A percentile compares a stretch with the other conserved stretches of the same genome.
These are phyloP conservation scores for Gossypium herbaceum DNA, from an alignment of 345 rosid genomes.

Conservation along the genomic window DNA sequence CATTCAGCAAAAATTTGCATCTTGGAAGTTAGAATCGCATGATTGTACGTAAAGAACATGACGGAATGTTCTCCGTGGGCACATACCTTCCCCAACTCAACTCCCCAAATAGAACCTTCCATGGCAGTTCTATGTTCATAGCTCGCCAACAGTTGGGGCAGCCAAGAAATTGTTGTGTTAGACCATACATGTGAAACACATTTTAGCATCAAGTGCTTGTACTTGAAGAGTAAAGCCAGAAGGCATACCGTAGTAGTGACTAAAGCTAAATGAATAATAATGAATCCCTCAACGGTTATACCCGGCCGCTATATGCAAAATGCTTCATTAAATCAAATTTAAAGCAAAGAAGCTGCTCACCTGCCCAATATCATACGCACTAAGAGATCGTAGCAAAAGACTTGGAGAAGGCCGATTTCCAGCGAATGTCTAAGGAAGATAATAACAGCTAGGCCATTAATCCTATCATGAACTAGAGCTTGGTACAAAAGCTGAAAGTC, in stretches of 20 bases:
- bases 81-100: constrained; percentile 88
- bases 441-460: constrained; percentile 11
- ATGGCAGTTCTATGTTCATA: constrained; percentile 94
- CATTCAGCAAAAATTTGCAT: background rate
- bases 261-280: background rate
- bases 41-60: background rate
- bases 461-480: background rate
- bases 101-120: constrained; percentile 95
- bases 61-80: background rate
- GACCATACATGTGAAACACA: background rate
- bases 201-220: background rate
- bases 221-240: background rate
- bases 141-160: constrained; percentile 70
- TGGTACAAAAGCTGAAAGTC: constrained; percentile 17
- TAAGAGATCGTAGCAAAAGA: constrained; percentile 75
- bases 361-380: constrained; percentile 78
- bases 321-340: constrained; percentile 4
- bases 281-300: background rate
- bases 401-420: constrained; percentile 94
- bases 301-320: background rate
- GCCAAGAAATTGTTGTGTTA: background rate
- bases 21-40: background rate
- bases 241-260: background rate
- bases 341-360: constrained; percentile 30
- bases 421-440: constrained; percentile 59